Evolutionary conservation across 1,284 basidiomycete genomes (phyloP), one percentile per base, ranked within the genome.

Genomic region (Tetrapyrgos nigripes): DNA sequence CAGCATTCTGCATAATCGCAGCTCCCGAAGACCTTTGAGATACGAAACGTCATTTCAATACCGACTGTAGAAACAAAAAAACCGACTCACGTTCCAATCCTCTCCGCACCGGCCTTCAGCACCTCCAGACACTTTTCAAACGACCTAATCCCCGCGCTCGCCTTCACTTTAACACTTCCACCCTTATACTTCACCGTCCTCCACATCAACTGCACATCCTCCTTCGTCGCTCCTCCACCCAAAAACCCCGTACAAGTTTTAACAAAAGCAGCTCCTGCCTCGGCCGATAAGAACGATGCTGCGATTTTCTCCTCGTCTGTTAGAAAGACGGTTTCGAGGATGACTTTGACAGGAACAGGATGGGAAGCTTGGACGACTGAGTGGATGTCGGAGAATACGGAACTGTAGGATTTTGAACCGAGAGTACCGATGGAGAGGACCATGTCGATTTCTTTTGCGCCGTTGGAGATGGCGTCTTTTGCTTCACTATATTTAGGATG

Each of bases 191-290:
- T 65, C 17, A 81, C 78, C 0, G 74, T 69, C 53, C 65, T 72
- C 55, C 70, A 75, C 77, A 82, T 80, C 50, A 81, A 60, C 10
- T 61, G 62, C 0, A 82, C 80, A 63, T 82, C 80, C 28, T 73
- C 72, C 43, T 66, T 68, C 4, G 74, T 76, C 3, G 81, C 81
- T 0, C 70, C 74, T 19, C 81, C 80, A 5, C 77, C 74, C 4
- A 68, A 71, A 58, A 82, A 83, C 1, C 81, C 81, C 1, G 81
- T 83, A 52, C 75, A 80, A 0, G 81, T 83, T 65, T 82, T 82
- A 19, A 83, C 80, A 53, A 80, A 82, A 0, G 72, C 67, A 1
- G 80, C 81, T 10, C 80, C 80, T 0, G 80, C 80, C 62, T 80
- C 79, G 3, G 79, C 78, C 2, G 79, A 73, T 5, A 82, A 65